Conservation (phyloP, 768 basidiomycete genomes). For the Tulasnella sp. region DNA sequence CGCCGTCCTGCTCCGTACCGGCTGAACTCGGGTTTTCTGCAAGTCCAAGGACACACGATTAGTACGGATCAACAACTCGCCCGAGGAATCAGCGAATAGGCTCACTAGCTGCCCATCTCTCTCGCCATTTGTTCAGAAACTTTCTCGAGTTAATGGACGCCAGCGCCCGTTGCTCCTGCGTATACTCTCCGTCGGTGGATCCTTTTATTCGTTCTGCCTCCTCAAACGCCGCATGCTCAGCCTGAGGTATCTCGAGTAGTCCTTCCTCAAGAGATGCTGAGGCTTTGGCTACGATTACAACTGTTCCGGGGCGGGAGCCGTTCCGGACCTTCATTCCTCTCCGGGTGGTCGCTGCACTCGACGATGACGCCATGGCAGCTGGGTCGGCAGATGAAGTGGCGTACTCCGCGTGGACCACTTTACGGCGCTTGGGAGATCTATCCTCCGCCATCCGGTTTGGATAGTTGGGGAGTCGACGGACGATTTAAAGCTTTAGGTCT, state of each 20-base stretch:
- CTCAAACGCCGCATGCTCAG: conserved; percentile 7
- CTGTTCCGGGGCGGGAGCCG: background rate
- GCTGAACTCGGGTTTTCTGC: background rate
- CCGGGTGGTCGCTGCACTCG: background rate
- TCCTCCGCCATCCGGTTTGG: conserved; percentile 7
- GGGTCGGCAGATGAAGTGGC: conserved; percentile 14
- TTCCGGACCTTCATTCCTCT: background rate
- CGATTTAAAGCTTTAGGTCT: background rate
- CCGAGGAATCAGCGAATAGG: background rate
- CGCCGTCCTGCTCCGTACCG: background rate
- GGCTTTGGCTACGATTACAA: conserved; percentile 10
- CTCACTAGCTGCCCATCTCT: conserved; percentile 14
- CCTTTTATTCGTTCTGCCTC: conserved; percentile 9
- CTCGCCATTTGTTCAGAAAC: conserved; percentile 16
- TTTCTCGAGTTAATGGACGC: conserved; percentile 13
- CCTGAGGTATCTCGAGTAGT: background rate
- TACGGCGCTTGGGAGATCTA: conserved; percentile 5
- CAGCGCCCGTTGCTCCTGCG: conserved; percentile 5
- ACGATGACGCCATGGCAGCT: conserved; percentile 7
- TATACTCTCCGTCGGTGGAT: background rate
- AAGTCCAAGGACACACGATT: background rate
- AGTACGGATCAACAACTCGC: background rate
- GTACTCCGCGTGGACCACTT: background rate
- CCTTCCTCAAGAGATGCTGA: background rate
- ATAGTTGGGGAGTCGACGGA: background rate